Percentiles rank a stretch among this genome's conserved stretches.
phyloP scores from a whole-genome alignment of 257 asterid genomes.

The Penstemon davidsonii region DNA sequence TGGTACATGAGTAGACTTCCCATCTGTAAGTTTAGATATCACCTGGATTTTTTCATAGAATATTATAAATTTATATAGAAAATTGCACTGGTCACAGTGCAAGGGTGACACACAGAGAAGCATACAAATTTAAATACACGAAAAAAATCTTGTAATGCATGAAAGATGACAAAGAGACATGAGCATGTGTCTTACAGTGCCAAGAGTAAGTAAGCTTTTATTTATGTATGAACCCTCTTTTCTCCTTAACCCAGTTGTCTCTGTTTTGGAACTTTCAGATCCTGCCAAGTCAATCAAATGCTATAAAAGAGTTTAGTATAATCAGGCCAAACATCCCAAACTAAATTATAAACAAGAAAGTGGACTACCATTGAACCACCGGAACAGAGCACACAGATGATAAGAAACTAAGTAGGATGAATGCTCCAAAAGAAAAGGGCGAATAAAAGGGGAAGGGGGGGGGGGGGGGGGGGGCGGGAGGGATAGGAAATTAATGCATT shows the following conservation, averaged over 20 bases:
- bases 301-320: constrained; percentile 60
- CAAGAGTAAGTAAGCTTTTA: constrained; percentile 80
- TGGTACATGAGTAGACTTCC: constrained; percentile 79
- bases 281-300: constrained; percentile 93
- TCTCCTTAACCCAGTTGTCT: constrained; percentile 75
- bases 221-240: constrained; percentile 83
- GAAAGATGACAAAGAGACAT: constrained; percentile 23
- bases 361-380: constrained; percentile 21
- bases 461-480: too few relatives aligned
- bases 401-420: constrained; percentile 16
- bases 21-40: constrained; percentile 78
- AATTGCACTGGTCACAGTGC: background rate
- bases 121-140: too few relatives aligned
- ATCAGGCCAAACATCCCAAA: constrained; percentile 29
- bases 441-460: background rate
- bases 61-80: background rate
- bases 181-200: constrained; percentile 63
- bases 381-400: constrained; percentile 18
- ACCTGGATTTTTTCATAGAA: constrained; percentile 46
- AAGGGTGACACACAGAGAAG: background rate
- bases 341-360: constrained; percentile 13
- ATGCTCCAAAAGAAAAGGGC: background rate
- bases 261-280: constrained; percentile 86
- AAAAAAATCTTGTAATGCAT: background rate
- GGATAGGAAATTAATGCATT: background rate